Conservation (phyloP, 768 basidiomycete species). For the Chalciporus pseudorubinellus region DNA sequence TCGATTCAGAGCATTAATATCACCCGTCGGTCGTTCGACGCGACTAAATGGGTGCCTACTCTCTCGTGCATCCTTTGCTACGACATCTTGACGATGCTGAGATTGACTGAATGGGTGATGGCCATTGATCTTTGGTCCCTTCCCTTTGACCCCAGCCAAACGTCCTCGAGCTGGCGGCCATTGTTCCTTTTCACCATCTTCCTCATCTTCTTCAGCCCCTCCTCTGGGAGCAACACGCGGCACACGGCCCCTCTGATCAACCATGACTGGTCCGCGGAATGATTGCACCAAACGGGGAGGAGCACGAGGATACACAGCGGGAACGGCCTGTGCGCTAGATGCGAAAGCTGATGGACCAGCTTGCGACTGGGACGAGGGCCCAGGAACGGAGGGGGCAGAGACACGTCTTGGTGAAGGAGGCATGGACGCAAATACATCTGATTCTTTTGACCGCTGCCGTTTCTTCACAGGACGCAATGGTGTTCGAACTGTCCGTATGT, state of each 20-base stretch:
- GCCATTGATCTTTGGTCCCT: neutral
- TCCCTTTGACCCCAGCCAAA: neutral
- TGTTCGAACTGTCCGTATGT: neutral
- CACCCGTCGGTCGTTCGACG: neutral
- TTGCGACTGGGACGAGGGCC: neutral
- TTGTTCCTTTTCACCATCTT: neutral
- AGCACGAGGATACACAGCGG: slow-evolving; percentile 6
- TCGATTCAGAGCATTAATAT: neutral
- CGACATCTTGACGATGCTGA: neutral
- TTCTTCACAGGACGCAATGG: slow-evolving; percentile 6
- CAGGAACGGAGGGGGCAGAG: neutral
- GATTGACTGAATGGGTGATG: slow-evolving; percentile 21
- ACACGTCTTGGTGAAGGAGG: slow-evolving; percentile 11
- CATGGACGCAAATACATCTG: slow-evolving; percentile 19
- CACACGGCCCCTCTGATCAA: slow-evolving; percentile 15
- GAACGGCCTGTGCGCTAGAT: neutral
- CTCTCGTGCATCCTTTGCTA: neutral
- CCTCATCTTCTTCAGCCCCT: neutral
- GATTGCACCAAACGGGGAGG: slow-evolving; percentile 23
- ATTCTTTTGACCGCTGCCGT: slow-evolving; percentile 7
- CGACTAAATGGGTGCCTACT: slow-evolving; percentile 11
- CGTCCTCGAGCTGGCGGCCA: slow-evolving; percentile 20
- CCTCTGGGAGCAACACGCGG: slow-evolving; percentile 3
- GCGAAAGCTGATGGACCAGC: neutral
- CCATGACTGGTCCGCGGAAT: slow-evolving; percentile 18